Evolutionary conservation across 225 moss, liverwort and hornwort genomes (phyloP).

Genomic region (Climacium dendroides): DNA sequence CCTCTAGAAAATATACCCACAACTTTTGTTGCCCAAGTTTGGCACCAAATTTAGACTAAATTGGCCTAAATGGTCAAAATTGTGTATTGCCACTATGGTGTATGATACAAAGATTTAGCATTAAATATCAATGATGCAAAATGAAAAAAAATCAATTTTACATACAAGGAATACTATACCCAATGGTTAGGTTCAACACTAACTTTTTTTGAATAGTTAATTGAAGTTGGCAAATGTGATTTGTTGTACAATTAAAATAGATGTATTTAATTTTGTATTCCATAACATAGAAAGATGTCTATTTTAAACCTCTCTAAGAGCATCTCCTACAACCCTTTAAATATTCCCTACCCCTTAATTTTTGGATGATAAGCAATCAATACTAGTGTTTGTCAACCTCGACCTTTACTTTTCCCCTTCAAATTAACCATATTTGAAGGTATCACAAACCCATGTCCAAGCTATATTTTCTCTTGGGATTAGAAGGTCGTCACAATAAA

Average conservation of each 20-base stretch:
- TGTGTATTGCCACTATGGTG: background rate
- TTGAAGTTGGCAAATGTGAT: background rate
- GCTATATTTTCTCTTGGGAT: too few species aligned
- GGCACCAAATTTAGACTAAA: fast-evolving
- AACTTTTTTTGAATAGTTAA: background rate
- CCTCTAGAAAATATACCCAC: background rate
- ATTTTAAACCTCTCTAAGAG: background rate
- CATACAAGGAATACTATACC: fast-evolving
- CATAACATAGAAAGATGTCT: too few species aligned
- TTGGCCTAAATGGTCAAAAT: background rate
- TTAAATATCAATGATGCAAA: background rate
- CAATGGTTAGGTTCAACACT: too few species aligned
- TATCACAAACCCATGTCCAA: too few species aligned
- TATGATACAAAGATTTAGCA: background rate
- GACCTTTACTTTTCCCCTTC: too few species aligned
- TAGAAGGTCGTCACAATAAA: too few species aligned
- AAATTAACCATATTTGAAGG: too few species aligned
- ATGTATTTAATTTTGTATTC: background rate
- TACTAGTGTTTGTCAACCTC: too few species aligned
- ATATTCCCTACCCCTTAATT: too few species aligned
- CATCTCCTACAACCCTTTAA: too few species aligned
- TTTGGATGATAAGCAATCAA: too few species aligned
- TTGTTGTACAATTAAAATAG: fast-evolving
- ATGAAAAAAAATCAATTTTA: background rate
- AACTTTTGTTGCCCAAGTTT: background rate